phyloP scores from a whole-genome alignment of 129 eudicot genomes.

The Lactuca saligna region DNA sequence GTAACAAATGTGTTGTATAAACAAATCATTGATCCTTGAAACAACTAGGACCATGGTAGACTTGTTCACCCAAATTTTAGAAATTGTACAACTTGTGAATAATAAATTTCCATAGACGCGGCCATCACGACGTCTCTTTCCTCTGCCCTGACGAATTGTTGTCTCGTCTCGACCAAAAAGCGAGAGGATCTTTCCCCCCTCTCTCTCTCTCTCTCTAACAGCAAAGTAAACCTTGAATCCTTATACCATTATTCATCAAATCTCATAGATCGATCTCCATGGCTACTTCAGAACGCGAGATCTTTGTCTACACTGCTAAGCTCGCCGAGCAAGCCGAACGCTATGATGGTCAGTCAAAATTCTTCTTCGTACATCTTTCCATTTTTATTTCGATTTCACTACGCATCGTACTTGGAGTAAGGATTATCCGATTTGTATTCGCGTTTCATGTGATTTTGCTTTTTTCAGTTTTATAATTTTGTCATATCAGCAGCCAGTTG shows the following conservation, averaged over 20 bases:
- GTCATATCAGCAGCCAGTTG: conserved; percentile 9
- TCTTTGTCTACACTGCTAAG: conserved; percentile 40
- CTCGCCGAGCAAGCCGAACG: conserved; percentile 44
- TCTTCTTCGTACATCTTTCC: neutral
- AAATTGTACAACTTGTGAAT: neutral
- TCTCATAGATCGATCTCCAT: conserved; percentile 25
- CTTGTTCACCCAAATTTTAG: neutral
- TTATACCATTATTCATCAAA: conserved; percentile 1
- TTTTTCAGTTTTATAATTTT: neutral
- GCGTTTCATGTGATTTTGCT: neutral
- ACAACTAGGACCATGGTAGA: neutral
- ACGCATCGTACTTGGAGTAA: neutral
- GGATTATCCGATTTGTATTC: neutral
- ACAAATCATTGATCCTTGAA: neutral
- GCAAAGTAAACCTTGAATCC: conserved; percentile 20
- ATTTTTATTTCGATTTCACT: conserved; percentile 6
- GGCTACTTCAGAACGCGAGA: conserved; percentile 38
- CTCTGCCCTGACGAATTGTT: conserved; percentile 22
- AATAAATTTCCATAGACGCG: neutral
- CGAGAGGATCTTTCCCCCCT: neutral
- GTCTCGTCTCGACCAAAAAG: conserved; percentile 8
- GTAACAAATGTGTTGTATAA: too few species aligned
- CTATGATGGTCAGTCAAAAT: conserved; percentile 19
- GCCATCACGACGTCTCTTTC: conserved; percentile 28
- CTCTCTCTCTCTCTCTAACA: neutral